Percentiles rank a stretch among this genome's conserved stretches.
Conservation (phyloP, 768 basidiomycete species). For the Calocybe cyanea region DNA sequence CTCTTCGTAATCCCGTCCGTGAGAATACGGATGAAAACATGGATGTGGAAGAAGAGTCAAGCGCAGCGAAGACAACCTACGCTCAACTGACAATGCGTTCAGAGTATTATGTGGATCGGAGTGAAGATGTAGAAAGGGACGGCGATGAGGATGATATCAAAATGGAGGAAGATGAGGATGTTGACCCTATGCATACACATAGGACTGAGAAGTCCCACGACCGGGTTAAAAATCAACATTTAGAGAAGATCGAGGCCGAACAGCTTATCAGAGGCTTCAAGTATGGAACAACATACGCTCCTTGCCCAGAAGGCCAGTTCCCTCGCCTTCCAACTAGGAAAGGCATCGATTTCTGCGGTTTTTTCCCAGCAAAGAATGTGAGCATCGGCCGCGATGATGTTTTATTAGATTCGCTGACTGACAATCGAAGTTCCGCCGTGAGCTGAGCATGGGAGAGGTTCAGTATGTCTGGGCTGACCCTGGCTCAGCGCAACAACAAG, state of each 20-base stretch:
- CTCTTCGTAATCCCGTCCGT: constrained; percentile 31
- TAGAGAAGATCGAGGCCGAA: constrained; percentile 69
- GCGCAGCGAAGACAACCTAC: constrained; percentile 31
- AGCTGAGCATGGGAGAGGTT: constrained; percentile 79
- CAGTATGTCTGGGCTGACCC: constrained; percentile 83
- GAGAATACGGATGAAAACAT: constrained; percentile 24
- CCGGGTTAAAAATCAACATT: constrained; percentile 29
- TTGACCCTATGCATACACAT: constrained; percentile 20
- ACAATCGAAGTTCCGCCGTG: constrained; percentile 67
- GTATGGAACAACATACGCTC: constrained; percentile 86
- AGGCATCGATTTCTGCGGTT: constrained; percentile 87
- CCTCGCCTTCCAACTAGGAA: constrained; percentile 66
- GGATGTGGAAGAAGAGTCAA: constrained; percentile 31
- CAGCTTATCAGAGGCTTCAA: constrained; percentile 80
- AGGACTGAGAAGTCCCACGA: constrained; percentile 25
- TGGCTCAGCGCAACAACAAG: constrained; percentile 61
- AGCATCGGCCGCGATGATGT: constrained; percentile 8
- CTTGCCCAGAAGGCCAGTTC: constrained; percentile 84
- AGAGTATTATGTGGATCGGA: constrained; percentile 56
- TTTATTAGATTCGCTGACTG: no score
- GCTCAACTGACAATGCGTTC: constrained; percentile 43
- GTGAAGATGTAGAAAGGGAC: constrained; percentile 35
- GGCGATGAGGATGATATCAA: constrained; percentile 39
- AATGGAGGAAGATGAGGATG: constrained; percentile 34
- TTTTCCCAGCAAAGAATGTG: constrained; percentile 71